These are phyloP conservation scores for Tothia fuscella DNA, from an alignment of 2,329 filamentous ascomycete species.

Conservation along the genomic window DNA sequence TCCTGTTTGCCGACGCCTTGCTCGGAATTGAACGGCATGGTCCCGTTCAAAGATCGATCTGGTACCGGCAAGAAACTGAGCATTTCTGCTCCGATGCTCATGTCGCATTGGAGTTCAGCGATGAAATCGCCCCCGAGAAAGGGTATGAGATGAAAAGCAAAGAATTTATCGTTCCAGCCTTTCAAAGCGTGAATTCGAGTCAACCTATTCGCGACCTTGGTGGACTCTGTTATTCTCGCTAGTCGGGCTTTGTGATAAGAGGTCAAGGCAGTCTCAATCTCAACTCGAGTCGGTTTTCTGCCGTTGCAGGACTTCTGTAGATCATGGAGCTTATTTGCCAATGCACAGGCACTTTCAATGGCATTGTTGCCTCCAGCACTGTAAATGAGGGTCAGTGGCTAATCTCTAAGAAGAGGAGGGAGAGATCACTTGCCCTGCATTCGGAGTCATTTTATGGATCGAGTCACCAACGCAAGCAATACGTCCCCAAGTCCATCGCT, in stretches of 20 bases:
- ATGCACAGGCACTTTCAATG: conserved; percentile 16
- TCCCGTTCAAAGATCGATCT: not conserved
- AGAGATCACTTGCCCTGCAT: too few species aligned
- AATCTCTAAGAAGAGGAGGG: too few species aligned
- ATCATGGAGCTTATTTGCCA: conserved; percentile 6
- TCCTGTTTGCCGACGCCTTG: not conserved
- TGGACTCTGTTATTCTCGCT: not conserved
- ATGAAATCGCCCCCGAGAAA: not conserved
- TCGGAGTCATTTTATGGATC: conserved; percentile 18
- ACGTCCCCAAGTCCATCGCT: conserved; percentile 17
- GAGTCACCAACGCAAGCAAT: conserved; percentile 18
- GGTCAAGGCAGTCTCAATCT: not conserved
- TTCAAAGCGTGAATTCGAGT: not conserved
- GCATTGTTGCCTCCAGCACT: conserved; percentile 16
- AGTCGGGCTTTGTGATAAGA: not conserved
- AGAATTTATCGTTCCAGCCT: not conserved
- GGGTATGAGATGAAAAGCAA: not conserved
- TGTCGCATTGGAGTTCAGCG: not conserved
- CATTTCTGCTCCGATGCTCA: not conserved
- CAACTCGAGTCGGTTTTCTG: not conserved
- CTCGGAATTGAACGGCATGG: not conserved
- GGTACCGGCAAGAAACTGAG: not conserved
- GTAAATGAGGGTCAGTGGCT: too few species aligned
- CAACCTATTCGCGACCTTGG: not conserved
- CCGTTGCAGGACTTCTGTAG: conserved; percentile 4